Conservation (phyloP, 768 basidiomycete species). For the Lyophyllum shimeji region DNA sequence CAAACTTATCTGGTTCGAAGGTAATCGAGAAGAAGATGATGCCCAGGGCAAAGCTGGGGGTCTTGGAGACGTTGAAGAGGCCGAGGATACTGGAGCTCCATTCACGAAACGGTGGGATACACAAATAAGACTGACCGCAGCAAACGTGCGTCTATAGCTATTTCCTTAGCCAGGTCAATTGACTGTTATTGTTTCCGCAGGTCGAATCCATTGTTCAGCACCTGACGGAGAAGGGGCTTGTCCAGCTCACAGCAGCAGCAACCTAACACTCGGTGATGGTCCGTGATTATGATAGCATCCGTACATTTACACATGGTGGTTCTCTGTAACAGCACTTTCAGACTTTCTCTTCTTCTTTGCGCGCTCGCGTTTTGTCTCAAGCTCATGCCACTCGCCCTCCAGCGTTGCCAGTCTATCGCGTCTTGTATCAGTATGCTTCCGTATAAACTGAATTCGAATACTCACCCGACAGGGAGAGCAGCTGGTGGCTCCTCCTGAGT, state of each 20-base stretch:
- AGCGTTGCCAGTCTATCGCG: slow-evolving; percentile 65
- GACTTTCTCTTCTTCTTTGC: slow-evolving; percentile 76
- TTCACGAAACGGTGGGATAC: slow-evolving; percentile 97
- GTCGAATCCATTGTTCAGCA: slow-evolving; percentile 88
- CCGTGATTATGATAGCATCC: slow-evolving; percentile 26
- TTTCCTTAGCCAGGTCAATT: no score
- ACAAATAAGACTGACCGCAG: slow-evolving; percentile 85
- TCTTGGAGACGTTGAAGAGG: slow-evolving; percentile 84
- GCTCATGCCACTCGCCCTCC: slow-evolving; percentile 97
- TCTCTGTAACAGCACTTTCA: slow-evolving; percentile 39
- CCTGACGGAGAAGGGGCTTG: slow-evolving; percentile 69
- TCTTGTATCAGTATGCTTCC: slow-evolving; percentile 4
- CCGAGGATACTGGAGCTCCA: slow-evolving; percentile 83
- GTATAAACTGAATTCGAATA: slow-evolving; percentile 14
- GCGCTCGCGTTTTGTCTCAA: slow-evolving; percentile 91
- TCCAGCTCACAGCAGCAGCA: slow-evolving; percentile 34
- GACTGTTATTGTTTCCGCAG: slow-evolving; percentile 34
- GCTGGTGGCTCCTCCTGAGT: slow-evolving; percentile 72
- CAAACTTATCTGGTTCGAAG: slow-evolving; percentile 91
- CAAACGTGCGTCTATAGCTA: slow-evolving; percentile 57
- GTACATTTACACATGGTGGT: slow-evolving; percentile 26
- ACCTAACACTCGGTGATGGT: slow-evolving; percentile 15
- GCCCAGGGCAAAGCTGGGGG: slow-evolving; percentile 95
- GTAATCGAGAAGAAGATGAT: slow-evolving; percentile 81
- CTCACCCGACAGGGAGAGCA: slow-evolving; percentile 76